Evolutionary conservation across 306 rosid species (phyloP).

Genomic region (Biancaea sappan): DNA sequence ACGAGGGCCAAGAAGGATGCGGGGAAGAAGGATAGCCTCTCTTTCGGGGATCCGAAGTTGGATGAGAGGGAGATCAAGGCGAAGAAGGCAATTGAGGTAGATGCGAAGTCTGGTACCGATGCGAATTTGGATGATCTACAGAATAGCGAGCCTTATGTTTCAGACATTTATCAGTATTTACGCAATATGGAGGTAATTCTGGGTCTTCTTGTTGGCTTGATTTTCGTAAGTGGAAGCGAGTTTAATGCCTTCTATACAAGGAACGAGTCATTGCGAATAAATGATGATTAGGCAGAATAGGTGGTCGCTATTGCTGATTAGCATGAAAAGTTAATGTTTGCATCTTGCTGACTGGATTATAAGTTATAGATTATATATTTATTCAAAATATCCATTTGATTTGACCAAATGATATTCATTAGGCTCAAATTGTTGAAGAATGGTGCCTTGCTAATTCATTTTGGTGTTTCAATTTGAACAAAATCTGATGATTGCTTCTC

Average conservation of each 20-base stretch:
- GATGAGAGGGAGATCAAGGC: not conserved
- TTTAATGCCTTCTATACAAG: not conserved
- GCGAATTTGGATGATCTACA: slow-evolving; percentile 40
- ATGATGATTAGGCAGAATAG: not conserved
- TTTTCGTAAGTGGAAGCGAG: not conserved
- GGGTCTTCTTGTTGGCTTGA: not conserved
- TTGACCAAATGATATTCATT: not conserved
- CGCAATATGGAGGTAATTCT: slow-evolving; percentile 60
- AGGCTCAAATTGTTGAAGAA: not conserved
- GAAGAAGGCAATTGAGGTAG: not conserved
- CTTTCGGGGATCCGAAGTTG: not conserved
- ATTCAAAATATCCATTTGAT: not conserved
- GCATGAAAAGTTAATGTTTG: not conserved
- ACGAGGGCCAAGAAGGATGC: slow-evolving; percentile 26
- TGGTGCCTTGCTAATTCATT: not conserved
- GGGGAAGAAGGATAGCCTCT: not conserved
- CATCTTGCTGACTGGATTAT: not conserved
- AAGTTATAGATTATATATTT: not conserved
- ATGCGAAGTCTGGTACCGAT: not conserved
- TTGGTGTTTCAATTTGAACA: not conserved
- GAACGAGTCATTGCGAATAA: not conserved
- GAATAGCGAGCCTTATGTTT: slow-evolving; percentile 41
- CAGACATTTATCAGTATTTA: slow-evolving; percentile 57
- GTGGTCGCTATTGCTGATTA: not conserved
- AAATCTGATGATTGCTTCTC: not conserved